These are phyloP conservation scores for Lasiodiplodia theobromae DNA, from an alignment of 2,329 filamentous ascomycete genomes.

Conservation along the genomic window DNA sequence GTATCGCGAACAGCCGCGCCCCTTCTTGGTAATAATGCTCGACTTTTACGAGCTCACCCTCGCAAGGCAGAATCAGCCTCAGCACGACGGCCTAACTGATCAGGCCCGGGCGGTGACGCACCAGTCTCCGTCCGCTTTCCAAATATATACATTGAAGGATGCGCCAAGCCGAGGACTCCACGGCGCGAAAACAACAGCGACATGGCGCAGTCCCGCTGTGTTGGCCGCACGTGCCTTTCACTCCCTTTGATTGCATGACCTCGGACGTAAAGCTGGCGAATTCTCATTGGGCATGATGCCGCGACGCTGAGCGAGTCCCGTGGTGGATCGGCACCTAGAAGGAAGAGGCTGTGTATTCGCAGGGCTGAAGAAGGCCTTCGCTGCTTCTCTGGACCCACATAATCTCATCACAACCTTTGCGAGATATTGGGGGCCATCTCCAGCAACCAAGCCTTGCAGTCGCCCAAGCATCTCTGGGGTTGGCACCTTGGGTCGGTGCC, in stretches of 20 bases:
- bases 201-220: conserved; percentile 12
- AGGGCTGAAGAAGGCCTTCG: conserved; percentile 22
- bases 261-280: not conserved
- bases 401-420: not conserved
- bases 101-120: conserved; percentile 5
- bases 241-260: not conserved
- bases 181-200: not conserved
- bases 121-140: not conserved
- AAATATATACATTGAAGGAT: conserved; percentile 23
- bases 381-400: conserved; percentile 13
- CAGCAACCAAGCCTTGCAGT: not conserved
- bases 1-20: not conserved
- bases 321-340: conserved; percentile 20
- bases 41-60: not conserved
- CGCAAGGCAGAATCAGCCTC: conserved; percentile 6
- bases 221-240: conserved; percentile 12
- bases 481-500: not conserved
- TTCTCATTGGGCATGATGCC: not conserved
- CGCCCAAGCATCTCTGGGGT: not conserved
- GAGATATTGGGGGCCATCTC: not conserved
- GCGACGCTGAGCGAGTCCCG: not conserved
- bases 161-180: conserved; percentile 4
- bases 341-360: conserved; percentile 23
- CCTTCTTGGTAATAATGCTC: not conserved
- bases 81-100: not conserved